Conservation (phyloP, 2,329 filamentous ascomycete genomes). For the Epicoccum sorghinum region DNA sequence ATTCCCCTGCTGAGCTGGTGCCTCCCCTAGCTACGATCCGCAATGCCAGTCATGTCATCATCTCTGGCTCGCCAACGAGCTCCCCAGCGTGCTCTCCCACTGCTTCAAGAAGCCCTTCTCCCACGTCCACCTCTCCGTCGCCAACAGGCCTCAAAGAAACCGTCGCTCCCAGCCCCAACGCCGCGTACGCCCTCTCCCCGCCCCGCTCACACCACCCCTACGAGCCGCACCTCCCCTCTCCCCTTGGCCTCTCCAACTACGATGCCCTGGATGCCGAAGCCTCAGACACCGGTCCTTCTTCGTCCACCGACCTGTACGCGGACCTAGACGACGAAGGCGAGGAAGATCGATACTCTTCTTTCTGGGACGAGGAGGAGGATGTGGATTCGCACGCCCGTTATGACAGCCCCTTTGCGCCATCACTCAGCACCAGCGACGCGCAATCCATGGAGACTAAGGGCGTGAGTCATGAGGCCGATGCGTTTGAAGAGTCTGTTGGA, state of each 20-base stretch:
- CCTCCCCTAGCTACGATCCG: slow-evolving; percentile 22
- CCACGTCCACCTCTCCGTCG: slow-evolving; percentile 21
- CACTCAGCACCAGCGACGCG: slow-evolving; percentile 12
- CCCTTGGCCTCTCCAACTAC: slow-evolving; percentile 52
- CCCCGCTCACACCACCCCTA: slow-evolving; percentile 34
- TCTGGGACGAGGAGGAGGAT: slow-evolving; percentile 12
- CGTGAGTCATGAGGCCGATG: background rate
- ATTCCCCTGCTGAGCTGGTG: slow-evolving; percentile 18
- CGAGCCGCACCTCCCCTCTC: slow-evolving; percentile 45
- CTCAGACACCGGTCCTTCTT: slow-evolving; percentile 11
- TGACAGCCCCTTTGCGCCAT: slow-evolving; percentile 23
- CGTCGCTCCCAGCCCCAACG: slow-evolving; percentile 38
- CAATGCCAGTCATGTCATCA: slow-evolving; percentile 21
- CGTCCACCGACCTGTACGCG: slow-evolving; percentile 34
- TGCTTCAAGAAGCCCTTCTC: slow-evolving; percentile 28
- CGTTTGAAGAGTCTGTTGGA: too few species aligned
- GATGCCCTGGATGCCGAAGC: slow-evolving; percentile 49
- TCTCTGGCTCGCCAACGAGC: slow-evolving; percentile 22
- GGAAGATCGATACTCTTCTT: background rate
- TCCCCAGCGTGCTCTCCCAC: slow-evolving; percentile 26
- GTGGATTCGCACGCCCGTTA: slow-evolving; percentile 2
- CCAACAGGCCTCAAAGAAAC: background rate
- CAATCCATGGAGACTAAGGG: background rate
- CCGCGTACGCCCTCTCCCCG: slow-evolving; percentile 35
- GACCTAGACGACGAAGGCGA: slow-evolving; percentile 30